phyloP scores from a whole-genome alignment of 2,329 filamentous ascomycete species.

The Neofusicoccum sp. region DNA sequence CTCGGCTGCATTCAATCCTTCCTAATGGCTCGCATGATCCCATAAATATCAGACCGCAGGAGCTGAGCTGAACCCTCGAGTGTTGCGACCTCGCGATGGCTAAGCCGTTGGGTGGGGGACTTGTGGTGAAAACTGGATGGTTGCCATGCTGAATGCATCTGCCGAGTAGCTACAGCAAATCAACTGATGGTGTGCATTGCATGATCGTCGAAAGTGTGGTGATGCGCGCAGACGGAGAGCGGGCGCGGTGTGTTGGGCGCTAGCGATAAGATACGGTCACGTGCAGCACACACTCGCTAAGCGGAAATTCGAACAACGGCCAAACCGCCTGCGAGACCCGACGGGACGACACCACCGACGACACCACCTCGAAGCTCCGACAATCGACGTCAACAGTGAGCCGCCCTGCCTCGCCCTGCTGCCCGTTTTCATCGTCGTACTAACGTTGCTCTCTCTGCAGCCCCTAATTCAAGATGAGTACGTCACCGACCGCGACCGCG shows the following conservation, averaged over 20 bases:
- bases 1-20: too few relatives aligned
- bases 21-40: too few relatives aligned
- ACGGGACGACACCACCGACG: constrained; percentile 23
- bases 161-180: too few relatives aligned
- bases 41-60: too few relatives aligned
- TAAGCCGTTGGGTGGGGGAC: too few relatives aligned
- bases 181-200: background rate
- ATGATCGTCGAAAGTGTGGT: background rate
- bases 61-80: too few relatives aligned
- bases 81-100: too few relatives aligned
- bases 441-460: constrained; percentile 26
- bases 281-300: constrained; percentile 17
- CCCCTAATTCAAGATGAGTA: constrained; percentile 63
- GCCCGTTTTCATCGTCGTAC: background rate
- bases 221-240: background rate
- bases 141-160: too few relatives aligned
- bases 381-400: constrained; percentile 20
- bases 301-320: constrained; percentile 18
- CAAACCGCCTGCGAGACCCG: constrained; percentile 18
- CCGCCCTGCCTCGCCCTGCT: background rate
- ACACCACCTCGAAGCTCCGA: constrained; percentile 23
- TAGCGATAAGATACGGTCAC: constrained; percentile 14
- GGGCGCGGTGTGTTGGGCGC: background rate
- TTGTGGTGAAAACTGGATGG: too few relatives aligned
- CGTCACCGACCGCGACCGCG: constrained; percentile 34